Conservation (phyloP, 1,139 yeast genomes). For the Taphrina betulina region DNA sequence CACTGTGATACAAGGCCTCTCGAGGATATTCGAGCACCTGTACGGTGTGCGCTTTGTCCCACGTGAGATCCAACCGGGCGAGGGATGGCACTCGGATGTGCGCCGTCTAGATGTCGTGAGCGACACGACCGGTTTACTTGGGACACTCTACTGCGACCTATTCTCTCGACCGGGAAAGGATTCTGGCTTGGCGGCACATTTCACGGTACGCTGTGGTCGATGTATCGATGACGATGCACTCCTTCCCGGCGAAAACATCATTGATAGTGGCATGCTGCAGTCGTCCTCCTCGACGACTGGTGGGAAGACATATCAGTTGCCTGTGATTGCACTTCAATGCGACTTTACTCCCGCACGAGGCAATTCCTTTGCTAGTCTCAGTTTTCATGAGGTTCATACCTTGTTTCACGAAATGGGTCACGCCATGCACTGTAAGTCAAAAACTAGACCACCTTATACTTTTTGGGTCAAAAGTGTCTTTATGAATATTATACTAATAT, state of each 20-base stretch:
- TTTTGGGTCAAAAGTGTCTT: too few species aligned
- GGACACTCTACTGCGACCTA: slow-evolving; percentile 67
- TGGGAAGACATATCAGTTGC: slow-evolving; percentile 65
- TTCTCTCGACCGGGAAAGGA: slow-evolving; percentile 60
- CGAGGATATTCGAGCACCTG: slow-evolving; percentile 63
- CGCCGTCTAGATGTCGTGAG: slow-evolving; percentile 72
- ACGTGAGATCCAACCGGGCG: slow-evolving; percentile 63
- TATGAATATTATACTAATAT: too few species aligned
- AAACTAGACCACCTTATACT: background rate
- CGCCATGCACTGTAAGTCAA: slow-evolving; percentile 65
- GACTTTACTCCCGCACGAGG: slow-evolving; percentile 54
- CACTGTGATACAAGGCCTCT: slow-evolving; percentile 78
- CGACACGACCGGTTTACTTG: slow-evolving; percentile 59
- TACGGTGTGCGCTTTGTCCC: slow-evolving; percentile 78
- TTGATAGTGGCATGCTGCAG: slow-evolving; percentile 31
- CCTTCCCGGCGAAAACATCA: slow-evolving; percentile 37
- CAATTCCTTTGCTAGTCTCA: slow-evolving; percentile 51
- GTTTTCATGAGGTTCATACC: slow-evolving; percentile 82
- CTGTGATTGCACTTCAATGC: slow-evolving; percentile 85
- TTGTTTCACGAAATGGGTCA: slow-evolving; percentile 99
- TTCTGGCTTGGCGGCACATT: slow-evolving; percentile 79
- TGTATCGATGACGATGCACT: slow-evolving; percentile 50
- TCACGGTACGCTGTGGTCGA: slow-evolving; percentile 93
- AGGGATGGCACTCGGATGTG: slow-evolving; percentile 89
- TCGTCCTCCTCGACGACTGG: too few species aligned